A percentile compares a stretch with the other conserved stretches of the same genome.
Conservation (phyloP, 192 early-diverging fungal genomes). For the Dimargaris xerosporica region DNA sequence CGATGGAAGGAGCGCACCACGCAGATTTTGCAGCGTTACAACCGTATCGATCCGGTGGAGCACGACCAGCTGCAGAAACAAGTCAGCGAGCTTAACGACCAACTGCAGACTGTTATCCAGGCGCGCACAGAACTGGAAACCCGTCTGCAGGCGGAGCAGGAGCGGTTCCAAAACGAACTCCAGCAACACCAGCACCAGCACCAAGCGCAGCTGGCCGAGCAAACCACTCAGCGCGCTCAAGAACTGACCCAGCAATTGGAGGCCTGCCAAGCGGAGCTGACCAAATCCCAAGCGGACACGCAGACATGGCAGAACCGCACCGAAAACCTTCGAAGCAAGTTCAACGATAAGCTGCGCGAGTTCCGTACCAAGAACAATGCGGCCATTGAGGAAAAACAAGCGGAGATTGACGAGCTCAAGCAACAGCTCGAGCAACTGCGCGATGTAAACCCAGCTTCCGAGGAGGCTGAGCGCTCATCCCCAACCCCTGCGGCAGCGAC, state of each 20-base stretch:
- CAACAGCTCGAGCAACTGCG: constrained; percentile 13
- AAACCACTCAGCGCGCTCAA: too few relatives aligned
- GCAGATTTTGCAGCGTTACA: constrained; percentile 59
- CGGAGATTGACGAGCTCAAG: constrained; percentile 16
- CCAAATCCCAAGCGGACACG: not conserved
- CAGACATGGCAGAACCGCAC: not conserved
- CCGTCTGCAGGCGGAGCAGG: not conserved
- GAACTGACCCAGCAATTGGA: not conserved
- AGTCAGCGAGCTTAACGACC: constrained; percentile 13
- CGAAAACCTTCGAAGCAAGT: not conserved
- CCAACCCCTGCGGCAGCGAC: not conserved
- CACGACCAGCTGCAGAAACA: constrained; percentile 48
- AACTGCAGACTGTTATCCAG: not conserved
- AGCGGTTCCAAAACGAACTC: not conserved
- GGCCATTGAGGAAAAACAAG: not conserved
- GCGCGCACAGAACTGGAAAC: constrained; percentile 11
- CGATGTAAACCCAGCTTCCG: not conserved
- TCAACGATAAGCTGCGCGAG: constrained; percentile 19
- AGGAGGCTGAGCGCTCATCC: not conserved
- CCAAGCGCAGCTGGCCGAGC: not conserved
- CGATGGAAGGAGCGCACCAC: constrained; percentile 57
- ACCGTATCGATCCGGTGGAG: constrained; percentile 68
- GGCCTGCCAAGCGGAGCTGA: not conserved
- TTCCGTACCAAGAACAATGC: not conserved
- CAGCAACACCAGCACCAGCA: constrained; percentile 1